Evolutionary conservation across 1,284 basidiomycete species (phyloP), one percentile per base, ranked within the genome.

Genomic region (Austroboletus niveus): DNA sequence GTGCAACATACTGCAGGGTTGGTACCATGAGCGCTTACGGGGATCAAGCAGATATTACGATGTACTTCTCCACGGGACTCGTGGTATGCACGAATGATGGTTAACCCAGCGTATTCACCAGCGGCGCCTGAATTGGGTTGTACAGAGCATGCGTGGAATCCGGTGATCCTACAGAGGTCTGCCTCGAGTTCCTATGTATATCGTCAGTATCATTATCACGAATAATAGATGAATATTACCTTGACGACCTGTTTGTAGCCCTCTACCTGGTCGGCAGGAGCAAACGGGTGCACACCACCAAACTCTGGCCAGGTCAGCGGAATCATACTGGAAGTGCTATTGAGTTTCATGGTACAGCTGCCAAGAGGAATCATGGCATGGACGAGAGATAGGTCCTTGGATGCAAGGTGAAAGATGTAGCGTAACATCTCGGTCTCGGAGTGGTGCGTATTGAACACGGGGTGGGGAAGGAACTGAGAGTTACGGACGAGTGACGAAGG

Each of bases 81-180:
- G 66, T 97, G 94, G 72, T 96, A 99, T 8, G 94, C 95, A 47
- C 89, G 82, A 67, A 99, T 98, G 57, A 98, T 89, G 49, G 84
- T 89, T 34, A 99, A 81, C 29, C 96, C 96, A 35, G 96, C 85
- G 65, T 95, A 99, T 75, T 99, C 96, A 42, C 96, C 96, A 49
- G 89, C 93, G 12, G 96, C 96, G 53, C 96, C 96, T 24, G 95
- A 98, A 73, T 99, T 99, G 49, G 96, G 96, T 71, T 99, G 96
- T 32, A 99, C 78, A 5, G 94, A 96, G 57, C 94, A 94, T 15
- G 94, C 87, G 57, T 92, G 84, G 76, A 98, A 98, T 27, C 96
- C 96, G 14, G 96, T 99, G 58, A 98, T 92, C 63, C 83, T 88
- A 77, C 92, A 94, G 4, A 99, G 78, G 72, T 98, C 94, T 15